These are phyloP conservation scores for Amanita pseudoporphyria DNA, from an alignment of 768 basidiomycete species.

Conservation along the genomic window DNA sequence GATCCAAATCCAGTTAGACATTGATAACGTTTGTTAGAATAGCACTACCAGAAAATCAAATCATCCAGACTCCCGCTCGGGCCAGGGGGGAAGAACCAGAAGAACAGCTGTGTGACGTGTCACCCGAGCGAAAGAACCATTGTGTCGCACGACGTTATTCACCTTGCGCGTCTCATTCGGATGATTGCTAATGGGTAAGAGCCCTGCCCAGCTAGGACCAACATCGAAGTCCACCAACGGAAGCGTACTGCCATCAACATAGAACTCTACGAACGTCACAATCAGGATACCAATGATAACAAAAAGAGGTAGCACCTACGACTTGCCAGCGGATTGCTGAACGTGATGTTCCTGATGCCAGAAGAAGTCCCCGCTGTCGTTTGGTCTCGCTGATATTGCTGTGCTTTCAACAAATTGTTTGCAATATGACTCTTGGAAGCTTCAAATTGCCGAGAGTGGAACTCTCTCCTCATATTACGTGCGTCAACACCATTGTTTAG, in stretches of 20 bases:
- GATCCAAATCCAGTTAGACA: neutral
- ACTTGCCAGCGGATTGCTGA: slow-evolving; percentile 55
- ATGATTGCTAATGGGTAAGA: slow-evolving; percentile 57
- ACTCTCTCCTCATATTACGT: slow-evolving; percentile 29
- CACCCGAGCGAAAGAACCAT: neutral
- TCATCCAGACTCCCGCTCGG: slow-evolving; percentile 64
- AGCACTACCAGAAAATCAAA: slow-evolving; percentile 58
- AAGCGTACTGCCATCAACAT: slow-evolving; percentile 54
- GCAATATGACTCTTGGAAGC: slow-evolving; percentile 35
- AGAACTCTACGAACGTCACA: slow-evolving; percentile 42
- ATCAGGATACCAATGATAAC: neutral
- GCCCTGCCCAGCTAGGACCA: slow-evolving; percentile 67
- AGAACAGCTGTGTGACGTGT: slow-evolving; percentile 49
- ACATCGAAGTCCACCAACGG: slow-evolving; percentile 66
- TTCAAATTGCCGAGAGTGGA: slow-evolving; percentile 35
- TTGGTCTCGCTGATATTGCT: neutral
- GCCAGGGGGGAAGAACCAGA: slow-evolving; percentile 80
- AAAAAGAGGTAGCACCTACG: slow-evolving; percentile 26
- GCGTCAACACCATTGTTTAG: neutral
- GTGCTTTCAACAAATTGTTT: slow-evolving; percentile 5
- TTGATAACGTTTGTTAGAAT: neutral
- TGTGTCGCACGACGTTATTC: neutral
- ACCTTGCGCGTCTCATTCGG: slow-evolving; percentile 63
- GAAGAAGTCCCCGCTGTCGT: neutral
- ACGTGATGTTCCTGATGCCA: slow-evolving; percentile 51